Evolutionary conservation across 352 stramenopile genomes (phyloP), one percentile per base, ranked within the genome.

Genomic region (Globisporangium rhizosaccharum): DNA sequence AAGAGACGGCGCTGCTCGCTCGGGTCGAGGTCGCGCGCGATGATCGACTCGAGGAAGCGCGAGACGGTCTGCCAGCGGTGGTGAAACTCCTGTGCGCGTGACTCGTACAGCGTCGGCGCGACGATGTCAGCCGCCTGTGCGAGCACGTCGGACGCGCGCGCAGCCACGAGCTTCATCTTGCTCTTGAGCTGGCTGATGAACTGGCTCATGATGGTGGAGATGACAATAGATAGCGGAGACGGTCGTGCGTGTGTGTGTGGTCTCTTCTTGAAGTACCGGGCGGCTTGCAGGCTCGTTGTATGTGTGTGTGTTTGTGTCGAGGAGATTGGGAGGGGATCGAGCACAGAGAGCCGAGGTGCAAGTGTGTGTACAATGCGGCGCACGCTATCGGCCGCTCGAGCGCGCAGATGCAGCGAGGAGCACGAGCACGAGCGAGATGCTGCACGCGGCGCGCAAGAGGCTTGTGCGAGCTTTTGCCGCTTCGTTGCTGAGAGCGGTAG

Each of bases 71-170:
- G 78, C 85, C 85, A 95, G 20, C 79, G 82, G 63, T 93, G 82
- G 61, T 93, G 82, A 63, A 95, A 95, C 64, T 95, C 85, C 51
- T 92, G 79, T 36, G 85, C 73, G 62, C 74, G 80, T 42, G 83
- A 93, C 58, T 91, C 83, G 67, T 92, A 93, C 17, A 95, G 70
- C 48, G 82, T 87, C 45, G 85, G 83, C 51, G 82, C 74, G 49
- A 93, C 78, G 60, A 91, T 76, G 57, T 92, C 83, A 8, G 80
- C 84, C 17, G 82, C 83, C 70, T 95, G 85, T 9, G 79, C 82
- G 28, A 95, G 57, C 58, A 65, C 71, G 46, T 89, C 80, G 1
- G 79, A 86, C 53, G 85, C 85, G 48, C 83, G 84, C 52, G 76
- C 82, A 28, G 82, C 85, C 47, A 90, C 85, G 51, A 84, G 71